phyloP scores from a whole-genome alignment of 495 filamentous ascomycete species.

The Tirmania nivea region DNA sequence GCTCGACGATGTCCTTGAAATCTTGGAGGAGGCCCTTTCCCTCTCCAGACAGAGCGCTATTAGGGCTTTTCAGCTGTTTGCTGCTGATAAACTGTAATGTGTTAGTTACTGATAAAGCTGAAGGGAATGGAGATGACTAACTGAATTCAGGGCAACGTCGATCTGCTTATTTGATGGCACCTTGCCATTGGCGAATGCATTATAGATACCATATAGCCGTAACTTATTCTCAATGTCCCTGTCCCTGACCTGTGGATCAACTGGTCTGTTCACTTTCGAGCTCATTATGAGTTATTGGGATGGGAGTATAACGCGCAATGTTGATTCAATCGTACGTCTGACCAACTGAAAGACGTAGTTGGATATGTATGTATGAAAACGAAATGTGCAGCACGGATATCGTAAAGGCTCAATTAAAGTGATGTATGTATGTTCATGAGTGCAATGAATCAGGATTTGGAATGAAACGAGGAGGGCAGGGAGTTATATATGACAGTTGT shows the following conservation, averaged over 20 bases:
- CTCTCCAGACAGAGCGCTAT: slow-evolving; percentile 58
- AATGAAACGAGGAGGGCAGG: too few species aligned
- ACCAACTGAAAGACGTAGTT: too few species aligned
- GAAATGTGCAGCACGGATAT: too few species aligned
- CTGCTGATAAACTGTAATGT: slow-evolving; percentile 26
- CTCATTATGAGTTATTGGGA: too few species aligned
- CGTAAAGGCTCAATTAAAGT: too few species aligned
- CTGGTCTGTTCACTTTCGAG: slow-evolving; percentile 19
- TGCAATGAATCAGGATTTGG: too few species aligned
- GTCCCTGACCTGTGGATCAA: slow-evolving; percentile 18
- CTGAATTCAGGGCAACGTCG: slow-evolving; percentile 77
- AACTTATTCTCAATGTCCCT: slow-evolving; percentile 76
- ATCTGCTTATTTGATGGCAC: slow-evolving; percentile 93
- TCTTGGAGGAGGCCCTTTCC: slow-evolving; percentile 58
- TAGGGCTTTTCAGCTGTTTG: slow-evolving; percentile 30
- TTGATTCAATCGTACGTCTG: too few species aligned
- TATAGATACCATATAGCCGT: slow-evolving; percentile 68
- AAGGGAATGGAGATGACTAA: slow-evolving; percentile 31
- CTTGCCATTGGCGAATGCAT: slow-evolving; percentile 75
- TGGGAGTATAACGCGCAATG: too few species aligned
- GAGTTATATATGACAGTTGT: too few species aligned
- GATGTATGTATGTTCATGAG: too few species aligned
- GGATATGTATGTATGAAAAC: too few species aligned
- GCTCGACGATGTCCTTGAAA: slow-evolving; percentile 59
- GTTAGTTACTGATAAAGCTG: slow-evolving; percentile 15